Conservation (phyloP, 306 rosid species). For the Prunus padus region DNA sequence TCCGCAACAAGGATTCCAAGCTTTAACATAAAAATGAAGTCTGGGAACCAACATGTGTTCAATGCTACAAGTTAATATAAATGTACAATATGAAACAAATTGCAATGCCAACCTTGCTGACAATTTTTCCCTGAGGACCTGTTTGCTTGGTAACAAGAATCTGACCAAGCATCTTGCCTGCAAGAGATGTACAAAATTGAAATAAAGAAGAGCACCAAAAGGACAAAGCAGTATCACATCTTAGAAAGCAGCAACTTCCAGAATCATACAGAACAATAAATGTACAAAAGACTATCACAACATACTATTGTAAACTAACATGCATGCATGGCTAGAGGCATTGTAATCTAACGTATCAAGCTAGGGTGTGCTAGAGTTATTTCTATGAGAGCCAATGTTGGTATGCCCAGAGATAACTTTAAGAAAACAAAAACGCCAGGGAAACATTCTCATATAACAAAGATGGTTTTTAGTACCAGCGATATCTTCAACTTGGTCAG, state of each 20-base stretch:
- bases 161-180: conserved; percentile 99
- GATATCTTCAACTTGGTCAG: conserved; percentile 80
- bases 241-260: background rate
- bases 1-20: background rate
- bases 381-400: background rate
- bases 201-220: background rate
- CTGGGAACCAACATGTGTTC: background rate
- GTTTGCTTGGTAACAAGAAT: conserved; percentile 96
- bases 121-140: conserved; percentile 92
- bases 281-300: background rate
- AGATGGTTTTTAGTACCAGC: conserved; percentile 62
- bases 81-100: background rate
- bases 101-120: conserved; percentile 66
- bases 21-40: background rate
- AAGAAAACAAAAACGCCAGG: background rate
- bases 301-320: background rate
- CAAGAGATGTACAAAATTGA: background rate
- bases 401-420: background rate
- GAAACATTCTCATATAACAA: background rate
- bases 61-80: background rate
- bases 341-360: background rate
- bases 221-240: background rate
- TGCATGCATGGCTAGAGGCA: background rate
- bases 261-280: background rate
- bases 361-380: background rate